phyloP scores from a whole-genome alignment of 176 grass and related monocot genomes.

The Tillandsia leiboldiana region DNA sequence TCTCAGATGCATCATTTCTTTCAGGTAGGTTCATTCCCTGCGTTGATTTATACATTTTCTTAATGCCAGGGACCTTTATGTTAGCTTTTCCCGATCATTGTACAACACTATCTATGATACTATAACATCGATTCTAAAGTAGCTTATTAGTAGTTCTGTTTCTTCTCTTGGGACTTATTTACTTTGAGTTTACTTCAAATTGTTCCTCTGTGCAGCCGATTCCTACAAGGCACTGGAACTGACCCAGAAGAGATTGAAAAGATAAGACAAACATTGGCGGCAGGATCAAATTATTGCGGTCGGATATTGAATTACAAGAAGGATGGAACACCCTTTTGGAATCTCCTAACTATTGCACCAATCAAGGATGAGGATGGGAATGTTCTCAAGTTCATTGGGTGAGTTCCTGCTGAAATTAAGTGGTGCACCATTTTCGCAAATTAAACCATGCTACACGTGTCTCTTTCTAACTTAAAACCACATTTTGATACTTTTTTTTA shows the following conservation, averaged over 20 bases:
- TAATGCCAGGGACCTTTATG: too few relatives aligned
- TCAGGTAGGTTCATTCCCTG: too few relatives aligned
- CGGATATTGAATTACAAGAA: slow-evolving; percentile 95
- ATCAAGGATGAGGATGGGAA: slow-evolving; percentile 89
- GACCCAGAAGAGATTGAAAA: slow-evolving; percentile 67
- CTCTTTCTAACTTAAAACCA: not conserved
- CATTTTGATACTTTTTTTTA: not conserved
- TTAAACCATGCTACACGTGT: too few relatives aligned
- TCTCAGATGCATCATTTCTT: too few relatives aligned
- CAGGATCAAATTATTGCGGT: slow-evolving; percentile 69
- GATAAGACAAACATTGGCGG: slow-evolving; percentile 60
- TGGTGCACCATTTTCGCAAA: not conserved
- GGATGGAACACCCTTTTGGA: slow-evolving; percentile 79
- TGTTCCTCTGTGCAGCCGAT: slow-evolving; percentile 36
- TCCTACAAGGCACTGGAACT: slow-evolving; percentile 70
- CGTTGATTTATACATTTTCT: too few relatives aligned
- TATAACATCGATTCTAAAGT: too few relatives aligned
- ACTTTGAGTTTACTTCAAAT: too few relatives aligned
- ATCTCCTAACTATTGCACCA: slow-evolving; percentile 79
- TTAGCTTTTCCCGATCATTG: too few relatives aligned
- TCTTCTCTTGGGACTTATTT: too few relatives aligned
- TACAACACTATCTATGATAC: too few relatives aligned
- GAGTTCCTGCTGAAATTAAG: slow-evolving; percentile 11
- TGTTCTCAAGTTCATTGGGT: slow-evolving; percentile 91
- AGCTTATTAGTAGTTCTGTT: too few relatives aligned